These are phyloP conservation scores for button mushroom (Agaricus bisporus) DNA, from an alignment of 768 basidiomycete species.

Conservation along the genomic window DNA sequence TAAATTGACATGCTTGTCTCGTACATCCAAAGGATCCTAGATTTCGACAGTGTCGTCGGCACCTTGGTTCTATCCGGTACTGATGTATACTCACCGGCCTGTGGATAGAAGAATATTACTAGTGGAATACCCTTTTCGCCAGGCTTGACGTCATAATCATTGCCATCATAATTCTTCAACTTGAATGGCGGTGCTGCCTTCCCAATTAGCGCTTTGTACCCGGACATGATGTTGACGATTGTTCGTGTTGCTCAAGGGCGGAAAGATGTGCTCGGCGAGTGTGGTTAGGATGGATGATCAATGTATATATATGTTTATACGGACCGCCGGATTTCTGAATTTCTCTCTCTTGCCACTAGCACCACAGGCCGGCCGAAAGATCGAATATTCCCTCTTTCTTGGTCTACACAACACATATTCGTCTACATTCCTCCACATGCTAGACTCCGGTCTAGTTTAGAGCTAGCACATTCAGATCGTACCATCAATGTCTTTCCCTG, in stretches of 20 bases:
- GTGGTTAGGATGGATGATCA: neutral
- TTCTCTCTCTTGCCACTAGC: too few relatives aligned
- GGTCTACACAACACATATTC: too few relatives aligned
- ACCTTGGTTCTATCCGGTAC: neutral
- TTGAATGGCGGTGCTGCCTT: conserved; percentile 62
- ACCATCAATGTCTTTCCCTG: too few relatives aligned
- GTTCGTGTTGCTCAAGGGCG: neutral
- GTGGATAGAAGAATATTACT: conserved; percentile 76
- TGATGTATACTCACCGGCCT: conserved; percentile 40
- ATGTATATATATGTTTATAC: neutral
- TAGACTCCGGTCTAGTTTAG: too few relatives aligned
- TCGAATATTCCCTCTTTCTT: too few relatives aligned
- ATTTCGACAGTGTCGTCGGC: neutral
- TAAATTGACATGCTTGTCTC: conserved; percentile 75
- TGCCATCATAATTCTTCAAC: conserved; percentile 58
- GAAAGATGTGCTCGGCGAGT: neutral
- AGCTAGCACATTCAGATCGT: too few relatives aligned
- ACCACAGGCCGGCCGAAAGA: too few relatives aligned
- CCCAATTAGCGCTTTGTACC: conserved; percentile 34
- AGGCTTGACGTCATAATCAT: conserved; percentile 53
- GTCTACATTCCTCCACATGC: too few relatives aligned
- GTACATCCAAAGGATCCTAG: conserved; percentile 74
- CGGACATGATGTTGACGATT: conserved; percentile 5
- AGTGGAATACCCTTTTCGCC: conserved; percentile 52
- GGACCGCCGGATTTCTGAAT: neutral